Conservation (phyloP, 2,329 filamentous ascomycete species). For the Fusarium poae region DNA sequence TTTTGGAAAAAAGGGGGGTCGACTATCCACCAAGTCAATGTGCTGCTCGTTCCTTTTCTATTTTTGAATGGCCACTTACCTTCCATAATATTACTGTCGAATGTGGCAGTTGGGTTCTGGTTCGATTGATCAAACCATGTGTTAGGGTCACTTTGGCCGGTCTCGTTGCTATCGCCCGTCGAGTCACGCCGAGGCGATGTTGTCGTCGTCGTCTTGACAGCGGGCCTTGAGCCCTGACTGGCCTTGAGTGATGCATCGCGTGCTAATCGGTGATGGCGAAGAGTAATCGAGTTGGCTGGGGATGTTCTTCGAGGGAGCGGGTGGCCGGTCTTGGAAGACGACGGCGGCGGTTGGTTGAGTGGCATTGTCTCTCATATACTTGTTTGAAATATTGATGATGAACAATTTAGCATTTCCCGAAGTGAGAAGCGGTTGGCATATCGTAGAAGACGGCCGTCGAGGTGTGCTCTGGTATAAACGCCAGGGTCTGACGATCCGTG, state of each 20-base stretch:
- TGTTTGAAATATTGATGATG: not conserved
- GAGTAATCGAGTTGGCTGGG: slow-evolving; percentile 62
- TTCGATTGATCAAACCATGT: slow-evolving; percentile 69
- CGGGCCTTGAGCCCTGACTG: slow-evolving; percentile 44
- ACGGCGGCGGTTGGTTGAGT: slow-evolving; percentile 45
- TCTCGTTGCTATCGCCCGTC: slow-evolving; percentile 64
- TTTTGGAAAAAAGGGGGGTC: slow-evolving; percentile 69
- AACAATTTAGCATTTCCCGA: slow-evolving; percentile 31
- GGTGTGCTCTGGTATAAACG: slow-evolving; percentile 19
- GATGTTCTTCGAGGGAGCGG: slow-evolving; percentile 60
- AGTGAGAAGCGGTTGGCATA: slow-evolving; percentile 15
- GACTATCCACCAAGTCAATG: slow-evolving; percentile 50
- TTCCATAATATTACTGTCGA: slow-evolving; percentile 63
- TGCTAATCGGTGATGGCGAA: slow-evolving; percentile 61
- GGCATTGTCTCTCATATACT: slow-evolving; percentile 48
- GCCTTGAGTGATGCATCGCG: slow-evolving; percentile 57
- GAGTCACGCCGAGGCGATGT: slow-evolving; percentile 56
- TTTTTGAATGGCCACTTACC: slow-evolving; percentile 49
- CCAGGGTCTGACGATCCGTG: slow-evolving; percentile 39
- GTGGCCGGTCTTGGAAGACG: slow-evolving; percentile 52
- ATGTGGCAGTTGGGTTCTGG: slow-evolving; percentile 60
- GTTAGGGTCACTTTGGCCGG: slow-evolving; percentile 63
- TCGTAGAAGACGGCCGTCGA: slow-evolving; percentile 11
- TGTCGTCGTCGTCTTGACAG: slow-evolving; percentile 31
- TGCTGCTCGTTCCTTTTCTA: not conserved